Evolutionary conservation across 225 moss, liverwort and hornwort species (phyloP).

Genomic region (Marchantia paleacea): DNA sequence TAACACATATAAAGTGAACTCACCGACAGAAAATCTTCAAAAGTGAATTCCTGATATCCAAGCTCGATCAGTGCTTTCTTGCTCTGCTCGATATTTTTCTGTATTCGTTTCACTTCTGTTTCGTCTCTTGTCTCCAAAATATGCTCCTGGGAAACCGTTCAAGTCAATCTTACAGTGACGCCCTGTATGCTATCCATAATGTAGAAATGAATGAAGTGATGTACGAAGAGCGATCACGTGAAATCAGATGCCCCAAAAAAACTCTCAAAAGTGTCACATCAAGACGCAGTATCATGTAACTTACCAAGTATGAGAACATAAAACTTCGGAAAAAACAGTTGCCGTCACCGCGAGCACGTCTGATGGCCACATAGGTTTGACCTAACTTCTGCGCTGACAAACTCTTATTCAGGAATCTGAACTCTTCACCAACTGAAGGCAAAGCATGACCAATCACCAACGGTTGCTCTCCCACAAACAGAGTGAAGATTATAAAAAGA

Average conservation of each 20-base stretch:
- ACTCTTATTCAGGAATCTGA: background rate
- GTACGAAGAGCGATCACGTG: background rate
- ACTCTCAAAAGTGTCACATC: background rate
- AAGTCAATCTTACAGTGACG: background rate
- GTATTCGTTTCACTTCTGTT: conserved; percentile 72
- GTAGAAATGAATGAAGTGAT: background rate
- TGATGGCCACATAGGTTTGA: conserved; percentile 81
- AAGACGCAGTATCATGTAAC: conserved; percentile 20
- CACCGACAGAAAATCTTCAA: conserved; percentile 97
- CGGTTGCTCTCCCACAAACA: background rate
- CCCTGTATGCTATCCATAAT: background rate
- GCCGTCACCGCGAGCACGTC: conserved; percentile 97
- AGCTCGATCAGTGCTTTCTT: conserved; percentile 82
- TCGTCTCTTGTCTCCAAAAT: conserved; percentile 75
- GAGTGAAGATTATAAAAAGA: too few species aligned
- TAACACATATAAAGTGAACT: background rate
- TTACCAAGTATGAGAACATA: conserved; percentile 99
- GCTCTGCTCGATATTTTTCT: conserved; percentile 70
- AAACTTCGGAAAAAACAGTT: conserved; percentile 99
- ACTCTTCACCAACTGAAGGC: background rate
- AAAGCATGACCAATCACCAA: background rate
- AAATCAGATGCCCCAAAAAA: background rate
- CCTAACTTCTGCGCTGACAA: conserved; percentile 64
- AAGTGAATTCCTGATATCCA: conserved; percentile 96
- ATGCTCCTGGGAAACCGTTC: conserved; percentile 58